These are phyloP conservation scores for Penicillium hordei DNA, from an alignment of 2,329 filamentous ascomycete genomes.

Conservation along the genomic window DNA sequence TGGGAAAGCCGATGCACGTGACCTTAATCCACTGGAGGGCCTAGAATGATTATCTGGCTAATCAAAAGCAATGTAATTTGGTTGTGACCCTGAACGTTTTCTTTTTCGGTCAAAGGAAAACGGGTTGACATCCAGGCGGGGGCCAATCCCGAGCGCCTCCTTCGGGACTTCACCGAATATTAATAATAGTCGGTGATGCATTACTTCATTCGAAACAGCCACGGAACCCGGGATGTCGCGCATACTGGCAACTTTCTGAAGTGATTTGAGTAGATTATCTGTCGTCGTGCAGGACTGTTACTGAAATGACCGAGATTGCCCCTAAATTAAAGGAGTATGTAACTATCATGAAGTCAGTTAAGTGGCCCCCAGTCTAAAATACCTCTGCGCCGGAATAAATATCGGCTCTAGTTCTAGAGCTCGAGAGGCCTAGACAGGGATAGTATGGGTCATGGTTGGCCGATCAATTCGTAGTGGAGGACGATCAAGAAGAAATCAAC, in stretches of 20 bases:
- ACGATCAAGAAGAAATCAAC: neutral
- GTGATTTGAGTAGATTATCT: neutral
- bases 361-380: neutral
- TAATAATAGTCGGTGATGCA: neutral
- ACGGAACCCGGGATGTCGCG: neutral
- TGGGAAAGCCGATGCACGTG: constrained; percentile 1
- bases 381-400: neutral
- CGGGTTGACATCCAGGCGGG: neutral
- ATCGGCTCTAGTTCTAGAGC: constrained; percentile 7
- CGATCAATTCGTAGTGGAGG: constrained; percentile 6
- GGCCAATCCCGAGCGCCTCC: constrained; percentile 4
- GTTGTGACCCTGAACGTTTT: neutral
- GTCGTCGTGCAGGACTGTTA: neutral
- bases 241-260: neutral
- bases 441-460: neutral
- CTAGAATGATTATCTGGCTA: constrained; percentile 5
- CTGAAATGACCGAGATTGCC: neutral
- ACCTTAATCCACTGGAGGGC: constrained; percentile 1
- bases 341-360: neutral
- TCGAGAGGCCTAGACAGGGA: neutral
- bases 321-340: neutral
- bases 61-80: neutral
- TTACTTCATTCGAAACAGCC: neutral
- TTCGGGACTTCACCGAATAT: constrained; percentile 7
- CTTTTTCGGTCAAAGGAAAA: neutral